Percentiles rank a stretch among this genome's conserved stretches.
Evolutionary conservation across 148 eudicot genomes (phyloP).

Genomic region (Chenopodium berlandieri): DNA sequence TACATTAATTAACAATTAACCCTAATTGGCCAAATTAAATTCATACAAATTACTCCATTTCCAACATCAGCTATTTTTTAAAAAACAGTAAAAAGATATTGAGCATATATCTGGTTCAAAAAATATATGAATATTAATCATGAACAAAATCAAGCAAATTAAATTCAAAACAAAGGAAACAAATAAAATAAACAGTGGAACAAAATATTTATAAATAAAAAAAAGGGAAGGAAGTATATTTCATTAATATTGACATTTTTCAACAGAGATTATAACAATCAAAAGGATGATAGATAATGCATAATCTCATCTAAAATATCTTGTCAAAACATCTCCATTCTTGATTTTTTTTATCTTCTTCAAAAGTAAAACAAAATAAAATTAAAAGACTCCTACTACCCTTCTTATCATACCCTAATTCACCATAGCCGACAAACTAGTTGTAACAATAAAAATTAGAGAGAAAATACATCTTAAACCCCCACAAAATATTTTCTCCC

Average conservation of each 20-base stretch:
- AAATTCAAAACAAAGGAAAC: background rate
- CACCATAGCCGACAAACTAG: constrained; percentile 7
- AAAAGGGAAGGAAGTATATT: background rate
- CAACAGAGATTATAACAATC: background rate
- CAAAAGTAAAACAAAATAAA: background rate
- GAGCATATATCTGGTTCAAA: too few relatives aligned
- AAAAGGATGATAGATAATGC: background rate
- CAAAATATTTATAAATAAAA: background rate
- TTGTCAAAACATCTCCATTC: background rate
- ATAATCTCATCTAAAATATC: background rate
- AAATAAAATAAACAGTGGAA: too few relatives aligned
- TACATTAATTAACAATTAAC: too few relatives aligned
- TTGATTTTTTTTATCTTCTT: background rate
- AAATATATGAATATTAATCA: too few relatives aligned
- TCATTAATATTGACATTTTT: constrained; percentile 7
- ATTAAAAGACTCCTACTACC: background rate
- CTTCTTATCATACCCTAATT: background rate
- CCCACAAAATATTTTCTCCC: constrained; percentile 3
- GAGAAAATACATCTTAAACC: background rate
- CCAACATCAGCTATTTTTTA: too few relatives aligned
- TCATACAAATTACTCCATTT: too few relatives aligned
- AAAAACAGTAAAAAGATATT: too few relatives aligned
- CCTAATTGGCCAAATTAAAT: too few relatives aligned
- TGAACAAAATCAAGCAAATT: too few relatives aligned
- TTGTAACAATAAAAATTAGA: background rate